Percentiles rank a stretch among this genome's conserved stretches.
Conservation (phyloP, 2,329 filamentous ascomycete species). For the Alternaria gaisen region DNA sequence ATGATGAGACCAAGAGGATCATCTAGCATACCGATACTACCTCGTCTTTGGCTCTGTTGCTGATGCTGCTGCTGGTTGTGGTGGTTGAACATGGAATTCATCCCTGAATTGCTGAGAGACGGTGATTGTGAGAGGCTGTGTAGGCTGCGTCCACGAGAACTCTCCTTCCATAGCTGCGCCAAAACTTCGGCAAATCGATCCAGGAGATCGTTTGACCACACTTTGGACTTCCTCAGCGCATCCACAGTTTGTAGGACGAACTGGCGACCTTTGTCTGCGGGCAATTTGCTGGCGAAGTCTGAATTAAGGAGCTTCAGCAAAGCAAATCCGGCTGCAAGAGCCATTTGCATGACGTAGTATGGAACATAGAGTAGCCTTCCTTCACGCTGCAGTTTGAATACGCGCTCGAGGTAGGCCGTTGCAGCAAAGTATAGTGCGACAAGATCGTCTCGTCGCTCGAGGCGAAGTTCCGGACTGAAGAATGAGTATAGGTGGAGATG, state of each 20-base stretch:
- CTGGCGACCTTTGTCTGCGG: slow-evolving; percentile 71
- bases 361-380: slow-evolving; percentile 71
- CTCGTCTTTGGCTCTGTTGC: slow-evolving; percentile 35
- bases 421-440: slow-evolving; percentile 79
- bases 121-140: slow-evolving; percentile 51
- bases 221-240: slow-evolving; percentile 75
- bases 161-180: slow-evolving; percentile 83
- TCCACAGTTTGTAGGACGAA: slow-evolving; percentile 77
- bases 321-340: slow-evolving; percentile 80
- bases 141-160: slow-evolving; percentile 48
- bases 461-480: slow-evolving; percentile 78
- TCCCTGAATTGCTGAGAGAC: slow-evolving; percentile 42
- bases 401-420: slow-evolving; percentile 70
- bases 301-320: slow-evolving; percentile 79
- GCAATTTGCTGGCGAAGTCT: slow-evolving; percentile 71
- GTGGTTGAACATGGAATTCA: slow-evolving; percentile 46
- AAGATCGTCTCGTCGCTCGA: slow-evolving; percentile 68
- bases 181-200: slow-evolving; percentile 85
- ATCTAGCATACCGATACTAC: slow-evolving; percentile 59
- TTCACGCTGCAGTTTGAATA: slow-evolving; percentile 62
- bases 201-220: slow-evolving; percentile 79
- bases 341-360: slow-evolving; percentile 85
- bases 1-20: slow-evolving; percentile 81
- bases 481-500: slow-evolving; percentile 82
- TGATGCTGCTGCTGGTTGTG: slow-evolving; percentile 33